Evolutionary conservation across 2,329 filamentous ascomycete species (phyloP).

Genomic region (Scortechinia acanthostroma): DNA sequence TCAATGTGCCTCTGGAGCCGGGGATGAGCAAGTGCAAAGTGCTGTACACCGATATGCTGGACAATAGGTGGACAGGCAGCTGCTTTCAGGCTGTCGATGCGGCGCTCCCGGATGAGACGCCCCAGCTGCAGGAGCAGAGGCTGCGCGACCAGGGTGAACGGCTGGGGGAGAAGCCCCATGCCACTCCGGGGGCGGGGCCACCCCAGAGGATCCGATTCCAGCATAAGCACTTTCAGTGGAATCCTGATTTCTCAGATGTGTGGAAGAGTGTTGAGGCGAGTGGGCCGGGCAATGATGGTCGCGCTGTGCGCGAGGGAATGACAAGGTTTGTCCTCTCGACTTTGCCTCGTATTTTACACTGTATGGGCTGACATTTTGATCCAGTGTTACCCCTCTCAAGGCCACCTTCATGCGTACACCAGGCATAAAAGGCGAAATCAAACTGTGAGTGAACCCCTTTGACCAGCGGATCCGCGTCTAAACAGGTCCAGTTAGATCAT

Average conservation of each 20-base stretch:
- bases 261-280: constrained; percentile 57
- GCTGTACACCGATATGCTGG: constrained; percentile 59
- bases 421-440: constrained; percentile 46
- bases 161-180: constrained; percentile 12
- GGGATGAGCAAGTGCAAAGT: constrained; percentile 51
- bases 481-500: background rate
- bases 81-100: constrained; percentile 58
- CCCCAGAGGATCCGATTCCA: constrained; percentile 20
- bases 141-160: constrained; percentile 36
- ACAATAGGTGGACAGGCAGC: constrained; percentile 60
- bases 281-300: constrained; percentile 61
- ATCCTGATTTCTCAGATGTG: constrained; percentile 62
- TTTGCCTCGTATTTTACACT: constrained; percentile 3
- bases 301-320: constrained; percentile 62
- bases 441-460: constrained; percentile 41
- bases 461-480: background rate
- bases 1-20: constrained; percentile 61
- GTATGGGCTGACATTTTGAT: constrained; percentile 4
- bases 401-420: constrained; percentile 65
- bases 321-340: constrained; percentile 42
- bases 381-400: constrained; percentile 58
- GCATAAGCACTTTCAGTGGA: constrained; percentile 69
- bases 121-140: constrained; percentile 39
- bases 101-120: constrained; percentile 37
- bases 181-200: constrained; percentile 7